A percentile compares a stretch with the other conserved stretches of the same genome.
phyloP scores from a whole-genome alignment of 2,329 filamentous ascomycete species.

The Alternaria novae-zelandiae region DNA sequence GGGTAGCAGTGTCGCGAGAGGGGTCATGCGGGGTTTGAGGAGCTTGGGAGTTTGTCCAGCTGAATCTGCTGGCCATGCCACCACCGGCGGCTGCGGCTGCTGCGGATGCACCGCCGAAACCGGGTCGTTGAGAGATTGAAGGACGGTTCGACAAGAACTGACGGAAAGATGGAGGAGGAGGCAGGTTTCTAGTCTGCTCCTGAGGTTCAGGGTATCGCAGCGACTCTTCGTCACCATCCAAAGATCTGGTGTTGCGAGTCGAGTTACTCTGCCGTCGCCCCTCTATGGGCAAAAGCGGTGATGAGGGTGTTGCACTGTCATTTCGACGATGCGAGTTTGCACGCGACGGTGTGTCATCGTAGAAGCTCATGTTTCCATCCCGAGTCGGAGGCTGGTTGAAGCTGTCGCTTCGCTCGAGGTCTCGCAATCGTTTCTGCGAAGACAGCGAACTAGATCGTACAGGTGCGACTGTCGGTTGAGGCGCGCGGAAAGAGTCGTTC shows the following conservation, averaged over 20 bases:
- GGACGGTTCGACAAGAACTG: conserved; percentile 48
- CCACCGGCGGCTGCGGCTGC: conserved; percentile 10
- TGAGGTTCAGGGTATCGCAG: conserved; percentile 29
- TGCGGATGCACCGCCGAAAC: conserved; percentile 24
- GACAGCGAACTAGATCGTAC: conserved; percentile 36
- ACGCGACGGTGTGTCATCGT: conserved; percentile 31
- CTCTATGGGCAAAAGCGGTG: conserved; percentile 38
- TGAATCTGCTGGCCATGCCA: conserved; percentile 43
- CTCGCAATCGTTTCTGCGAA: conserved; percentile 38
- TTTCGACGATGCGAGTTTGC: conserved; percentile 39
- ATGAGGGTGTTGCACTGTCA: conserved; percentile 41
- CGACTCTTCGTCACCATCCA: conserved; percentile 30
- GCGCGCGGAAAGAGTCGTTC: conserved; percentile 33
- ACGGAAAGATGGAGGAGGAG: conserved; percentile 46
- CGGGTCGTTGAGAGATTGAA: conserved; percentile 38
- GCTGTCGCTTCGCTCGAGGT: conserved; percentile 38
- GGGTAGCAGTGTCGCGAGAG: conserved; percentile 32
- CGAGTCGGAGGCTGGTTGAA: conserved; percentile 27
- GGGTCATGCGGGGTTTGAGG: conserved; percentile 48
- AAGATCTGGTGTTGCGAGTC: conserved; percentile 41
- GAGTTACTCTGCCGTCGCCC: conserved; percentile 34
- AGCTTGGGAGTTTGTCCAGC: conserved; percentile 51
- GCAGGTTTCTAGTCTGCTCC: conserved; percentile 25
- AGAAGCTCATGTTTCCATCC: conserved; percentile 29
- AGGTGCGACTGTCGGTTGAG: conserved; percentile 26